Conservation (phyloP, 1,284 basidiomycete genomes). For the Cystobasidium pallidum region DNA sequence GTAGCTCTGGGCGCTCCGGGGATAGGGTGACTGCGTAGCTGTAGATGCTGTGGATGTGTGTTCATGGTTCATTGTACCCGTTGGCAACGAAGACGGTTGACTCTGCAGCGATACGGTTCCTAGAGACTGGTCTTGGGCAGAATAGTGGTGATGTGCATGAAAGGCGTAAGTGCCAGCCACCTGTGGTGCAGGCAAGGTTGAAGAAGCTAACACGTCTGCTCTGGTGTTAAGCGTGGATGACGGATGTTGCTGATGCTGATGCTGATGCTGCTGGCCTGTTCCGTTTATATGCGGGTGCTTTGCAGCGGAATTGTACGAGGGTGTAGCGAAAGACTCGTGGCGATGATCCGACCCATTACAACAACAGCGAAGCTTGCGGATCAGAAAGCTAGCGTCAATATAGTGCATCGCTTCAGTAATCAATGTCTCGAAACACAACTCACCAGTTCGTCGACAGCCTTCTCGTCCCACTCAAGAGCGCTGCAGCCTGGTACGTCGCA, state of each 20-base stretch:
- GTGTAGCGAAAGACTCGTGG: conserved; percentile 30
- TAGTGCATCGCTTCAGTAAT: not conserved
- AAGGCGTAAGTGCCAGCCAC: not conserved
- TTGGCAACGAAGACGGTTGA: not conserved
- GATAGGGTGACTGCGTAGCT: not conserved
- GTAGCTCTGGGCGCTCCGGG: no score
- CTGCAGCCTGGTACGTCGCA: conserved; percentile 34
- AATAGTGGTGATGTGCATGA: conserved; percentile 16
- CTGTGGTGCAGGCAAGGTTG: not conserved
- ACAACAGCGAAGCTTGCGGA: conserved; percentile 32
- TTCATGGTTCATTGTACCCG: not conserved
- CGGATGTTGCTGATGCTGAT: conserved; percentile 4
- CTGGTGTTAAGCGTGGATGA: no score
- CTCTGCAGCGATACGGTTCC: not conserved
- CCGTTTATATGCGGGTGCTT: not conserved
- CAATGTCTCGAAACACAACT: not conserved
- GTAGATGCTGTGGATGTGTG: not conserved
- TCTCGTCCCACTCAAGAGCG: conserved; percentile 40
- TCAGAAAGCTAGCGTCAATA: not conserved
- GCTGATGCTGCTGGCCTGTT: conserved; percentile 12
- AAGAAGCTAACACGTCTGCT: not conserved
- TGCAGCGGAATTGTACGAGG: conserved; percentile 8
- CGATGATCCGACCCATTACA: conserved; percentile 22
- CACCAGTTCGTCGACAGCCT: conserved; percentile 43
- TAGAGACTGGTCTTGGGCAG: not conserved